A percentile compares a stretch with the other conserved stretches of the same genome.
Conservation (phyloP, 257 asterid species). For the Rehmannia glutinosa region DNA sequence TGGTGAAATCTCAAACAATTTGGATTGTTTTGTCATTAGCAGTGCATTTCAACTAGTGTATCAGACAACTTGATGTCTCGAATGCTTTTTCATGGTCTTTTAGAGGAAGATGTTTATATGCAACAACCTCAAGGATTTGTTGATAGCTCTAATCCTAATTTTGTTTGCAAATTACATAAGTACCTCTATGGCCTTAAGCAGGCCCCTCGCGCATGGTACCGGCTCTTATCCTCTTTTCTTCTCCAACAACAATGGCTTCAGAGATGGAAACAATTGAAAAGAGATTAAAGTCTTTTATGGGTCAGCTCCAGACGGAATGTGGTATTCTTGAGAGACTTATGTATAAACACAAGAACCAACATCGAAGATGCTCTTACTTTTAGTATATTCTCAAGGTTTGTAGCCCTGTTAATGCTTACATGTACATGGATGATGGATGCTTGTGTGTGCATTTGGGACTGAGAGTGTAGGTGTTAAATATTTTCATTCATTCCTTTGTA, state of each 20-base stretch:
- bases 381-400: slow-evolving; percentile 76
- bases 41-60: too few species aligned
- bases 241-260: too few species aligned
- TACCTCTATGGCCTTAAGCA: too few species aligned
- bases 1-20: too few species aligned
- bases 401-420: not conserved
- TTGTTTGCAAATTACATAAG: not conserved
- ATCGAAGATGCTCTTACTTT: slow-evolving; percentile 71
- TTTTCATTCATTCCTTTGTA: not conserved
- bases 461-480: not conserved
- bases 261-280: slow-evolving; percentile 50
- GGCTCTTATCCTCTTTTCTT: too few species aligned
- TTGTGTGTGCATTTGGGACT: not conserved
- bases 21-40: too few species aligned
- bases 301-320: slow-evolving; percentile 64
- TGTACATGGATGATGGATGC: not conserved
- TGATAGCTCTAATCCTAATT: too few species aligned
- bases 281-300: slow-evolving; percentile 59
- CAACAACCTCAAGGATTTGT: too few species aligned
- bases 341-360: slow-evolving; percentile 90
- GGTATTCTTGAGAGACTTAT: slow-evolving; percentile 79
- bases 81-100: too few species aligned
- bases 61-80: too few species aligned
- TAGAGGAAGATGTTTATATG: too few species aligned
- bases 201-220: too few species aligned